These are phyloP conservation scores for Phaffomyces antillensis DNA, from an alignment of 805 yeast genomes.

Conservation along the genomic window DNA sequence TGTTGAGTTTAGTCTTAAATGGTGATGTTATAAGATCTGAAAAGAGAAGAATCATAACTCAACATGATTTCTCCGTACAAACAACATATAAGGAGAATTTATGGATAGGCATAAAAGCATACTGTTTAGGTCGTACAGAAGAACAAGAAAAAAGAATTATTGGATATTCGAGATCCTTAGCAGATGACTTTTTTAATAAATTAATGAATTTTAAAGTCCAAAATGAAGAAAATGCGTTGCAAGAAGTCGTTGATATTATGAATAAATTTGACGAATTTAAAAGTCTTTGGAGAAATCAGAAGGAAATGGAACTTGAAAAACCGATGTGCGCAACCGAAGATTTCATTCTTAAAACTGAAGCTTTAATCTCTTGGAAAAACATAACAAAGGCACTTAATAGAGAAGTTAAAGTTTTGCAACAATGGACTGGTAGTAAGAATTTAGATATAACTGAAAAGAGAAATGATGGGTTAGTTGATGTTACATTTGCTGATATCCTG, in stretches of 20 bases:
- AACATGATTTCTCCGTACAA: conserved; percentile 42
- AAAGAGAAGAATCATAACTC: conserved; percentile 65
- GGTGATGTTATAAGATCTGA: conserved; percentile 94
- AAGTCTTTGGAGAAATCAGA: conserved; percentile 69
- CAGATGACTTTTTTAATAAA: conserved; percentile 66
- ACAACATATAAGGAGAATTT: conserved; percentile 60
- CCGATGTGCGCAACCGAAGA: conserved; percentile 60
- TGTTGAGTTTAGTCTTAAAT: conserved; percentile 82
- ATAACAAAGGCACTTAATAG: conserved; percentile 61
- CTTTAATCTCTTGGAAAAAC: conserved; percentile 78
- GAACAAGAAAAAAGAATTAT: conserved; percentile 71
- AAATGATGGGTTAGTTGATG: conserved; percentile 41
- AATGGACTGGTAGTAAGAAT: conserved; percentile 83
- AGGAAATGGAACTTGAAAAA: conserved; percentile 73
- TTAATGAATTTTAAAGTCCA: conserved; percentile 56
- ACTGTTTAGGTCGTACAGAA: conserved; percentile 69
- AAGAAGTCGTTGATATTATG: conserved; percentile 50
- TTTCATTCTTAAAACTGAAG: conserved; percentile 62
- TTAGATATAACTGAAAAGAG: conserved; percentile 49
- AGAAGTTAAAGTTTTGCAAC: conserved; percentile 51
- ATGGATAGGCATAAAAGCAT: conserved; percentile 86
- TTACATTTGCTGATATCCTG: conserved; percentile 74
- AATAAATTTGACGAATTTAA: conserved; percentile 60
- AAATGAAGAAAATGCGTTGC: conserved; percentile 36
- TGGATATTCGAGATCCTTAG: conserved; percentile 60